These are phyloP conservation scores for Hygrophila difformis DNA, from an alignment of 257 asterid species.

Conservation along the genomic window DNA sequence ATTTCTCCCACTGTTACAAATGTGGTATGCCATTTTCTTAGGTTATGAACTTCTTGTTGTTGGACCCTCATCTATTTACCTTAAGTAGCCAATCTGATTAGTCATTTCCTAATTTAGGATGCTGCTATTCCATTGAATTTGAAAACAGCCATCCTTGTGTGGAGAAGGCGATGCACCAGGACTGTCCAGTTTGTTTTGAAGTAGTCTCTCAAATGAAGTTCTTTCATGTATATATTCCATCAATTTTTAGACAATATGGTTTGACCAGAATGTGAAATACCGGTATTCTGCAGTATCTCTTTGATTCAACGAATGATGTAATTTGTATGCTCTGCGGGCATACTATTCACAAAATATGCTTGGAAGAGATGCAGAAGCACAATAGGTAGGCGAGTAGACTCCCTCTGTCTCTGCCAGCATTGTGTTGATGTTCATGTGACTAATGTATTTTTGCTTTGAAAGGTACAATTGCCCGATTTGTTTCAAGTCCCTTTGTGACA, in stretches of 20 bases:
- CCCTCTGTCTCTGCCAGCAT: too few species aligned
- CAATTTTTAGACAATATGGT: too few species aligned
- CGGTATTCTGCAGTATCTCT: slow-evolving; percentile 48
- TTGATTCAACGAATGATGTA: slow-evolving; percentile 66
- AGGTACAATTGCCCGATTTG: slow-evolving; percentile 84
- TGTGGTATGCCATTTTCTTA: slow-evolving; percentile 31
- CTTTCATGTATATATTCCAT: background rate
- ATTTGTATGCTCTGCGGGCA: slow-evolving; percentile 77
- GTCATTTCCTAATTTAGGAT: slow-evolving; percentile 32
- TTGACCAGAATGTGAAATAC: too few species aligned
- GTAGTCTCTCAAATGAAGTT: too few species aligned
- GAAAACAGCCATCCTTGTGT: slow-evolving; percentile 41
- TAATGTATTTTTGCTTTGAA: slow-evolving; percentile 3
- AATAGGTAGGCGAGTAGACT: slow-evolving; percentile 44
- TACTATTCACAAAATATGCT: slow-evolving; percentile 78
- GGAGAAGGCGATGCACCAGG: slow-evolving; percentile 63
- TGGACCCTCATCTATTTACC: background rate
- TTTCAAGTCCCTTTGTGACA: slow-evolving; percentile 74
- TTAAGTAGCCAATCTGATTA: background rate
- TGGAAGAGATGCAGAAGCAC: slow-evolving; percentile 81
- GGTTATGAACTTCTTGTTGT: background rate
- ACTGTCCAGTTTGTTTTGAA: slow-evolving; percentile 64
- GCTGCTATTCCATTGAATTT: slow-evolving; percentile 39
- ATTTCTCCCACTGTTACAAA: slow-evolving; percentile 49
- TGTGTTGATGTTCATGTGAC: background rate